phyloP scores from a whole-genome alignment of 2,329 filamentous ascomycete genomes.

The Reticulascus tulasneorum region DNA sequence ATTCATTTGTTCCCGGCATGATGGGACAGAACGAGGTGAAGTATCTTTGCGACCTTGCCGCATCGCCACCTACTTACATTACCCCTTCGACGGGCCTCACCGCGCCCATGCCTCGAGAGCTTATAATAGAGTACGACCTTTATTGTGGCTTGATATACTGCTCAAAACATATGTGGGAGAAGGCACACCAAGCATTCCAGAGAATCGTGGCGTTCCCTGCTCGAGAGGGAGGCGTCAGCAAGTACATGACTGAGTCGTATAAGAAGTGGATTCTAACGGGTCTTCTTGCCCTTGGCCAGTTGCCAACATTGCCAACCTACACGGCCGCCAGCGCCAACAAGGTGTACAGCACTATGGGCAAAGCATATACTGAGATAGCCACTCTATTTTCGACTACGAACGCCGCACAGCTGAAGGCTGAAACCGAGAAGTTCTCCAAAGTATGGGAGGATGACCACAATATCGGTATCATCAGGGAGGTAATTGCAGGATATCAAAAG shows the following conservation, averaged over 20 bases:
- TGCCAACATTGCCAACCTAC: slow-evolving; percentile 50
- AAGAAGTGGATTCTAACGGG: slow-evolving; percentile 84
- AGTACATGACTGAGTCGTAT: slow-evolving; percentile 83
- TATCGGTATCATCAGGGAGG: slow-evolving; percentile 63
- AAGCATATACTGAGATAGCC: slow-evolving; percentile 68
- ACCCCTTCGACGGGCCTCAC: slow-evolving; percentile 55
- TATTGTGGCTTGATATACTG: slow-evolving; percentile 63
- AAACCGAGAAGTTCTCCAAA: slow-evolving; percentile 53
- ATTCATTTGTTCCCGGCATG: slow-evolving; percentile 60
- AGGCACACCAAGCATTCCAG: slow-evolving; percentile 59
- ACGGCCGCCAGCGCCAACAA: slow-evolving; percentile 51
- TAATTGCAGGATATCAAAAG: slow-evolving; percentile 66
- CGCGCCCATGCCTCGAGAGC: slow-evolving; percentile 42
- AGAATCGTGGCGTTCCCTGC: slow-evolving; percentile 65
- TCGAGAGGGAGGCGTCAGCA: slow-evolving; percentile 59
- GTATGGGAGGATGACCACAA: slow-evolving; percentile 73
- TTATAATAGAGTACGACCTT: slow-evolving; percentile 65
- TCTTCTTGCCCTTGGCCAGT: slow-evolving; percentile 65
- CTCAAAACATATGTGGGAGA: slow-evolving; percentile 55
- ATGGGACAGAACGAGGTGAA: slow-evolving; percentile 28
- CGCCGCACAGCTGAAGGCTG: slow-evolving; percentile 56
- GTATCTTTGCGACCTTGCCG: slow-evolving; percentile 40
- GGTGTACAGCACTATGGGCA: slow-evolving; percentile 54
- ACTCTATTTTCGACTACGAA: slow-evolving; percentile 58
- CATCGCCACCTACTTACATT: slow-evolving; percentile 54